Conservation (phyloP, 306 rosid genomes). For the Glycine tomentella region DNA sequence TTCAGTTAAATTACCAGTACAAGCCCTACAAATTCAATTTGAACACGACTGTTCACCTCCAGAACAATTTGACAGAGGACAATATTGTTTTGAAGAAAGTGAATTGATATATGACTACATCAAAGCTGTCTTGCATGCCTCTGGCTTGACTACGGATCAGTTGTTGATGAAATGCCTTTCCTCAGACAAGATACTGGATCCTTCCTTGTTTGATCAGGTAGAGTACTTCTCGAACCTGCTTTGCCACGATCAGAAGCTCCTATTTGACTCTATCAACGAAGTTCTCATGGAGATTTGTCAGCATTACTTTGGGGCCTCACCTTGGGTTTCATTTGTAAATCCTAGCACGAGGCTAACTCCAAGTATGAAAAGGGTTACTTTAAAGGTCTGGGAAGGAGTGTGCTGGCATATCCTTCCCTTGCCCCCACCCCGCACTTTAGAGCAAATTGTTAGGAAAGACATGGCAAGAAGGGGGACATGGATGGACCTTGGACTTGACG, state of each 20-base stretch:
- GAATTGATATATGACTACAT: constrained; percentile 67
- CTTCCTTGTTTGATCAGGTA: constrained; percentile 62
- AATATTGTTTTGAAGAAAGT: constrained; percentile 60
- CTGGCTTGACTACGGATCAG: constrained; percentile 67
- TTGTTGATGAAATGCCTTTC: constrained; percentile 67
- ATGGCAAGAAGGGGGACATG: constrained; percentile 72
- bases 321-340: constrained; percentile 65
- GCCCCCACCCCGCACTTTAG: constrained; percentile 77
- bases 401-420: constrained; percentile 78
- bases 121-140: constrained; percentile 64
- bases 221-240: constrained; percentile 66
- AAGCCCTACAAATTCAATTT: constrained; percentile 71
- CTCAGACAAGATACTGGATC: constrained; percentile 75
- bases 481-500: constrained; percentile 75
- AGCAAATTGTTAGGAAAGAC: constrained; percentile 88
- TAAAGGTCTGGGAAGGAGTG: constrained; percentile 73
- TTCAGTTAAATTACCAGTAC: constrained; percentile 62
- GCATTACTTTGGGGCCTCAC: constrained; percentile 63
- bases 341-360: constrained; percentile 60
- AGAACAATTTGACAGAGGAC: constrained; percentile 54
- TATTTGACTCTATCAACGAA: constrained; percentile 76
- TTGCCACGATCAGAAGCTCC: constrained; percentile 67
- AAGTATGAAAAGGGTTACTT: constrained; percentile 54
- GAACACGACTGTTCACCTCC: constrained; percentile 57
- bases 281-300: constrained; percentile 74